These are phyloP conservation scores for Aristolochia contorta DNA, from an alignment of 164 flowering plant genomes.

Conservation along the genomic window DNA sequence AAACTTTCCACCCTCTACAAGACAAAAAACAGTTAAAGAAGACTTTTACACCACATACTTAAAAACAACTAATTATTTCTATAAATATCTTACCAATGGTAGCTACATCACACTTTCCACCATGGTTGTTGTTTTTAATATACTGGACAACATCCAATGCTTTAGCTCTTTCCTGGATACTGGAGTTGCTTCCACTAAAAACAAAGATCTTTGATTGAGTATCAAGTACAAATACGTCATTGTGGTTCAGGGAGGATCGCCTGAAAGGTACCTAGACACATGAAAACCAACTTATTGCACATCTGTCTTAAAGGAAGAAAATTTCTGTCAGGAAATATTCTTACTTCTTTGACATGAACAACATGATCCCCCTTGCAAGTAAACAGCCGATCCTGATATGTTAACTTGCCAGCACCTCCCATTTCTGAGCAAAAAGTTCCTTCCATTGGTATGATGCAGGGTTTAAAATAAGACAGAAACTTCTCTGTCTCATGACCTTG, in stretches of 20 bases:
- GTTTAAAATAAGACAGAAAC: constrained; percentile 93
- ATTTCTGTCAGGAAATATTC: constrained; percentile 4
- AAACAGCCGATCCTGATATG: constrained; percentile 63
- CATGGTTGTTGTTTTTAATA: constrained; percentile 89
- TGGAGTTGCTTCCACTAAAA: constrained; percentile 93
- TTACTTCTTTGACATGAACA: constrained; percentile 95
- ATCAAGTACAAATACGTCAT: constrained; percentile 89
- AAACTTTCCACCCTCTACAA: constrained; percentile 87
- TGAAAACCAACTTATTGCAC: too few relatives aligned
- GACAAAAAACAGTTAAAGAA: too few relatives aligned
- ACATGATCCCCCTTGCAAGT: constrained; percentile 93
- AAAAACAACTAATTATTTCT: too few relatives aligned
- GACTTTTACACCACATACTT: too few relatives aligned
- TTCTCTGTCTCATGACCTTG: constrained; percentile 98
- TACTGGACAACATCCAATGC: constrained; percentile 97
- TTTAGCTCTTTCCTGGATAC: constrained; percentile 98
- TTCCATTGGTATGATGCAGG: constrained; percentile 91
- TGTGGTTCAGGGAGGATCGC: constrained; percentile 92
- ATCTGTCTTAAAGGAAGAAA: too few relatives aligned
- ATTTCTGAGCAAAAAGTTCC: constrained; percentile 94
- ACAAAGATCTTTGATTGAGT: constrained; percentile 91
- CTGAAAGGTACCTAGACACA: constrained; percentile 72
- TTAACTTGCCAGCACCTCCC: constrained; percentile 68
- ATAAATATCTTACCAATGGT: constrained; percentile 55
- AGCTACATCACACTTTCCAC: constrained; percentile 96